phyloP scores from a whole-genome alignment of 148 eudicot species.

The Mesembryanthemum crystallinum region DNA sequence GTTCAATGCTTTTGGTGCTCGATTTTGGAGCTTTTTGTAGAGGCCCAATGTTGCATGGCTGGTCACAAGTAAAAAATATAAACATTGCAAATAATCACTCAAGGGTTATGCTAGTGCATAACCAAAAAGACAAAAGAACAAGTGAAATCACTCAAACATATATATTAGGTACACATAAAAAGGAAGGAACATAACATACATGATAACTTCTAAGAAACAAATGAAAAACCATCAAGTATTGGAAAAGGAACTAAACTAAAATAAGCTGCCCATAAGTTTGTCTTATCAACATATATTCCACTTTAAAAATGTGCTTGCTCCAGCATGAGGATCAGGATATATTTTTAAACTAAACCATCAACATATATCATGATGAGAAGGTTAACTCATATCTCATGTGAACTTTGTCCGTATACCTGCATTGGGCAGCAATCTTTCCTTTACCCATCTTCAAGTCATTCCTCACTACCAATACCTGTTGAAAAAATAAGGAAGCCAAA shows the following conservation, averaged over 20 bases:
- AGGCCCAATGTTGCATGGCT: slow-evolving; percentile 99
- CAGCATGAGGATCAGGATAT: not conserved
- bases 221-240: not conserved
- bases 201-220: not conserved
- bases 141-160: not conserved
- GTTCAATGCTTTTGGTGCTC: slow-evolving; percentile 86
- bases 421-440: slow-evolving; percentile 99
- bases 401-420: slow-evolving; percentile 66
- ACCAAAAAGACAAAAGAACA: not conserved
- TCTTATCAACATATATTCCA: not conserved
- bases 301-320: not conserved
- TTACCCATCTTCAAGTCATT: slow-evolving; percentile 99
- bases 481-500: slow-evolving; percentile 15
- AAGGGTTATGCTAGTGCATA: not conserved
- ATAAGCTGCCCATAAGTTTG: not conserved
- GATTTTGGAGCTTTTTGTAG: slow-evolving; percentile 74
- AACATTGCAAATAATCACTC: slow-evolving; percentile 17
- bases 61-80: slow-evolving; percentile 15
- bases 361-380: slow-evolving; percentile 6
- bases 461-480: slow-evolving; percentile 93
- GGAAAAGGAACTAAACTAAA: not conserved
- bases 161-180: not conserved
- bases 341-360: not conserved
- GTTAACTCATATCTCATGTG: slow-evolving; percentile 5
- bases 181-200: not conserved